A percentile compares a stretch with the other conserved stretches of the same genome.
phyloP scores from a whole-genome alignment of 495 filamentous ascomycete species.

The Penicillium argentinense region DNA sequence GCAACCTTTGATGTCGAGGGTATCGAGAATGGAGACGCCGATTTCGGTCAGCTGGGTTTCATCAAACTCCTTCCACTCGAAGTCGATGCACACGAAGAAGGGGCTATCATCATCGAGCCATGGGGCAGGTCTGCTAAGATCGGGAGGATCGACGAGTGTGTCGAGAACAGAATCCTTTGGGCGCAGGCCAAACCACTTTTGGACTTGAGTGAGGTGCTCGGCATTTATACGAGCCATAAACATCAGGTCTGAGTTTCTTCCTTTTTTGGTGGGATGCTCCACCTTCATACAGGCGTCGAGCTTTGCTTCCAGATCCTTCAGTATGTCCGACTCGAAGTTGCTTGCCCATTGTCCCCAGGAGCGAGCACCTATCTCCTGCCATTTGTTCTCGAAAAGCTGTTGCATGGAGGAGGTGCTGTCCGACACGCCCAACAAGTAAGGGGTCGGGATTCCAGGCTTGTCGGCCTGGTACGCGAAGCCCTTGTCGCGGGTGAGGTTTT shows the following conservation, averaged over 20 bases:
- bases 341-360: not conserved
- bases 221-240: not conserved
- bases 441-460: too few relatives aligned
- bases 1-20: slow-evolving; percentile 52
- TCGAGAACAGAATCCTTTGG: not conserved
- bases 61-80: slow-evolving; percentile 75
- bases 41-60: slow-evolving; percentile 73
- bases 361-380: not conserved
- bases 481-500: not conserved
- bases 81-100: slow-evolving; percentile 76
- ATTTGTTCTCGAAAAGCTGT: not conserved
- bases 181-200: slow-evolving; percentile 12
- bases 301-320: not conserved
- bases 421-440: too few relatives aligned
- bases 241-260: not conserved
- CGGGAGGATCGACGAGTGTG: slow-evolving; percentile 34
- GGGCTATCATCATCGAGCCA: slow-evolving; percentile 53
- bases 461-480: too few relatives aligned
- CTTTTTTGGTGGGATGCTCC: not conserved
- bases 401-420: too few relatives aligned
- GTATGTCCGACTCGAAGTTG: not conserved
- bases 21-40: slow-evolving; percentile 82
- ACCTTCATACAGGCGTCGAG: not conserved
- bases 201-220: slow-evolving; percentile 2
- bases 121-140: slow-evolving; percentile 26